Evolutionary conservation across 495 filamentous ascomycete genomes (phyloP), one percentile per base, ranked within the genome.

Genomic region (Diplogelasinospora grovesii): DNA sequence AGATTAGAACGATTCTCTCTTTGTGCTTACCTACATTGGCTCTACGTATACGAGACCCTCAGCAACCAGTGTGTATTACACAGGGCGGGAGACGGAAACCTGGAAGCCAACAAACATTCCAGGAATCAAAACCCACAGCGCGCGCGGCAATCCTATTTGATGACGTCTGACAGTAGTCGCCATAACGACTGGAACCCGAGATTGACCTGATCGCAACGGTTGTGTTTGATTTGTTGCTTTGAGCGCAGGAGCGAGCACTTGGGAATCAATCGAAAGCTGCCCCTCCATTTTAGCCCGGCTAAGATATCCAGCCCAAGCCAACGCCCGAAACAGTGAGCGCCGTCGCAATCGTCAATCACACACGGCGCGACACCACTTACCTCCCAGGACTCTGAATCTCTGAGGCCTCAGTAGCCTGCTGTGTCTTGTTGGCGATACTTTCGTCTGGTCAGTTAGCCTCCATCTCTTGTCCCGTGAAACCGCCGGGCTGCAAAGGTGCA

Each of bases 251-350:
- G n/a, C n/a, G n/a, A n/a, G n/a, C n/a, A n/a, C n/a, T n/a, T n/a
- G 11, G 4, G 15, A 4, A 4, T 29, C 9, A 29, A 11, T 3
- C n/a, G 3, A 29, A 29, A 13, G 28, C 11, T 40, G 27, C 38
- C 38, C 38, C 38, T 41, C 38, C 38, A 23, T 32, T 28, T 14
- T 9, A 15, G 7, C 22, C 16, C 26, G 18, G 16, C 9, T 15
- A 11, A 10, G 4, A 5, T 10, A 6, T 20, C n/a, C 25, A 6
- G 26, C 11, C 21, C 21, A 8, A 24, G 34, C 13, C 11, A 9
- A 20, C 28, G 38, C 26, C 38, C 38, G 27, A 41, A 41, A 41
- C 38, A 13, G n/a, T n/a, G 14, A 37, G 21, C 21, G 8, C 9
- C 21, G 2, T 37, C 22, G 34, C 34, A 20, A 37, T 37, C 34